phyloP scores from a whole-genome alignment of 2,329 filamentous ascomycete species.

The Fusarium duplospermum region DNA sequence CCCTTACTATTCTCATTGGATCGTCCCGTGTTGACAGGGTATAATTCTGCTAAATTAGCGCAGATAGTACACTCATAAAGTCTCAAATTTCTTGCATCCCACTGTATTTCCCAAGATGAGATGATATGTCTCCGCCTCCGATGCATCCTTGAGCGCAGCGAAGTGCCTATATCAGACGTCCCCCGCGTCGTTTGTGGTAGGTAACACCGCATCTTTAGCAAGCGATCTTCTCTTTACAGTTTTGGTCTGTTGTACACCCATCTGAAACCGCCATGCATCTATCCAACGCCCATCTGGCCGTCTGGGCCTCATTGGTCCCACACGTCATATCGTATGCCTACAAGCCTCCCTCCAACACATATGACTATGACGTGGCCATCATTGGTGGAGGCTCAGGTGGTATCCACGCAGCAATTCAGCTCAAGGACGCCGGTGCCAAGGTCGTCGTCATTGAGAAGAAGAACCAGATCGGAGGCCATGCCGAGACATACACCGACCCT shows the following conservation, averaged over 20 bases:
- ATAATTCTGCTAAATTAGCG: too few species aligned
- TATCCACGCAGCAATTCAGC: conserved; percentile 25
- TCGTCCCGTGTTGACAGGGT: too few species aligned
- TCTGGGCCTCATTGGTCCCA: background rate
- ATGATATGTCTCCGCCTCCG: background rate
- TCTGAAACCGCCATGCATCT: background rate
- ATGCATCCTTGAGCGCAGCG: background rate
- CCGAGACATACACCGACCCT: conserved; percentile 33
- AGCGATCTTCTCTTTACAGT: background rate
- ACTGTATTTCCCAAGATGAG: background rate
- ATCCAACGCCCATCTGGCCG: background rate
- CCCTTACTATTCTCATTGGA: too few species aligned
- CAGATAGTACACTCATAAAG: too few species aligned
- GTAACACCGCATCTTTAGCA: background rate
- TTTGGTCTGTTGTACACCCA: background rate
- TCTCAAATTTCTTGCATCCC: background rate
- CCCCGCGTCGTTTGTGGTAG: background rate
- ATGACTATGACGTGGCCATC: conserved; percentile 26
- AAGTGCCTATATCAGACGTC: background rate
- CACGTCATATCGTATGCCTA: background rate
- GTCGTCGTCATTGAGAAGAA: conserved; percentile 31
- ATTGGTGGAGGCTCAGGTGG: conserved; percentile 27
- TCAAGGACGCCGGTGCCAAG: conserved; percentile 19
- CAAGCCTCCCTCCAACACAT: background rate
- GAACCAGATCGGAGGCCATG: conserved; percentile 34